phyloP scores from a whole-genome alignment of 306 rosid species.

The Macrotyloma uniflorum region DNA sequence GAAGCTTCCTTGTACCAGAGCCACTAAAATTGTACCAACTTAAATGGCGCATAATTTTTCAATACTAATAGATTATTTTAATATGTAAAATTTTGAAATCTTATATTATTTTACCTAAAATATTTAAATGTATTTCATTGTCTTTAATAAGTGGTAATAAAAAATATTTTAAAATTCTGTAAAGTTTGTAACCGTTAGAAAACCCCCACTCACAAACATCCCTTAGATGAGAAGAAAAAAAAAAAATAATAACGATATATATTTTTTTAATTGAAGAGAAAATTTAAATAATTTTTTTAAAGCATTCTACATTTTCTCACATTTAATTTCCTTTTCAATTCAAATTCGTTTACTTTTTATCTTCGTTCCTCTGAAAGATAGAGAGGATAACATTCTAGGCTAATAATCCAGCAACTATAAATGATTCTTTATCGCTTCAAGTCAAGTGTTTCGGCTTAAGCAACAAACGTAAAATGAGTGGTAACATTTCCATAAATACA shows the following conservation, averaged over 20 bases:
- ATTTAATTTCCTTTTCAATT: background rate
- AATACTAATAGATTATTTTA: background rate
- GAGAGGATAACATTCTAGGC: background rate
- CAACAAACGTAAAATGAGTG: background rate
- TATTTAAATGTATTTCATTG: no score
- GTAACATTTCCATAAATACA: background rate
- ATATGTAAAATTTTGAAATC: background rate
- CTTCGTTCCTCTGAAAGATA: background rate
- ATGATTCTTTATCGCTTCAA: background rate
- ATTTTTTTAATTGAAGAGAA: background rate
- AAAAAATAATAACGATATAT: background rate
- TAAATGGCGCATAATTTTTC: background rate
- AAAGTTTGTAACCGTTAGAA: no score
- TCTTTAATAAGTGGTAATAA: no score
- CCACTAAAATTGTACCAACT: background rate
- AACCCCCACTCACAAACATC: background rate
- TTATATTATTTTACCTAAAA: background rate
- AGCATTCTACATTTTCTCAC: background rate
- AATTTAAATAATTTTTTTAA: background rate
- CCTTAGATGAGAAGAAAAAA: background rate
- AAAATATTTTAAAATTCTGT: no score
- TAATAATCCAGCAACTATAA: background rate
- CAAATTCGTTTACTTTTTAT: background rate
- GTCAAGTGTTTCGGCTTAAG: background rate
- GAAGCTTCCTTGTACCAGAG: slow-evolving; percentile 12